A percentile compares a stretch with the other conserved stretches of the same genome.
phyloP scores from a whole-genome alignment of 768 basidiomycete genomes.

The Pholiota molesta region DNA sequence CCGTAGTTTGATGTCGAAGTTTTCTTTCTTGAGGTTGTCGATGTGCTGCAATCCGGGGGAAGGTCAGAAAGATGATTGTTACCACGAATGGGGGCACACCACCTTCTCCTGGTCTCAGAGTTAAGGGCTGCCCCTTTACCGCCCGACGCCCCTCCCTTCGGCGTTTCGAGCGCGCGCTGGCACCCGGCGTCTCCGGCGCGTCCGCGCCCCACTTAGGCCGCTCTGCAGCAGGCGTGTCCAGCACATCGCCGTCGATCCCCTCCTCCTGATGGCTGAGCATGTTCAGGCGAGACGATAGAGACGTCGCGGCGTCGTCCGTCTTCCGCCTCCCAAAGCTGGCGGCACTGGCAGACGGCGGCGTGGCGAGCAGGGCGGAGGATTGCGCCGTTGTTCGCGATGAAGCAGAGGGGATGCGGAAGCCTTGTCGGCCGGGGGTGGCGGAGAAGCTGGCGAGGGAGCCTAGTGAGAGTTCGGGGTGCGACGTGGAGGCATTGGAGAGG shows the following conservation, averaged over 20 bases:
- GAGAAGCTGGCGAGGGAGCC: conserved; percentile 56
- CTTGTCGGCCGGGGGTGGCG: conserved; percentile 47
- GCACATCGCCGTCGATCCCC: conserved; percentile 39
- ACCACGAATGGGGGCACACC: conserved; percentile 17
- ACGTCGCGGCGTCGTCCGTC: conserved; percentile 39
- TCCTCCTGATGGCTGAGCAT: conserved; percentile 35
- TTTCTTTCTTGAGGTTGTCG: conserved; percentile 94
- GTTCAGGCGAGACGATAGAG: conserved; percentile 41
- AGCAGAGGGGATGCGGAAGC: conserved; percentile 47
- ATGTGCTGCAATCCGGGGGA: conserved; percentile 65
- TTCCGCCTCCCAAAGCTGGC: conserved; percentile 36
- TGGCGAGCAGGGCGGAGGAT: conserved; percentile 52
- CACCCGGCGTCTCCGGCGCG: conserved; percentile 52
- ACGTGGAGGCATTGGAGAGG: conserved; percentile 7
- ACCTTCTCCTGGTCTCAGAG: conserved; percentile 98
- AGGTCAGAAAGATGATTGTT: background rate
- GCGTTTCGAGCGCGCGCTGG: conserved; percentile 31
- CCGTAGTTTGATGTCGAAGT: conserved; percentile 94
- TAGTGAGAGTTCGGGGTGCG: conserved; percentile 53
- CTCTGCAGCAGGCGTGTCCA: conserved; percentile 58
- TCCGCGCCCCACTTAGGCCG: conserved; percentile 47
- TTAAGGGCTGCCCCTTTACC: conserved; percentile 64
- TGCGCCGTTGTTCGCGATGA: conserved; percentile 55
- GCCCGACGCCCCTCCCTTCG: conserved; percentile 45
- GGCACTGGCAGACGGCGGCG: conserved; percentile 49